A percentile compares a stretch with the other conserved stretches of the same genome.
Conservation (phyloP, 306 rosid genomes). For the Hippophae gyantsensis region DNA sequence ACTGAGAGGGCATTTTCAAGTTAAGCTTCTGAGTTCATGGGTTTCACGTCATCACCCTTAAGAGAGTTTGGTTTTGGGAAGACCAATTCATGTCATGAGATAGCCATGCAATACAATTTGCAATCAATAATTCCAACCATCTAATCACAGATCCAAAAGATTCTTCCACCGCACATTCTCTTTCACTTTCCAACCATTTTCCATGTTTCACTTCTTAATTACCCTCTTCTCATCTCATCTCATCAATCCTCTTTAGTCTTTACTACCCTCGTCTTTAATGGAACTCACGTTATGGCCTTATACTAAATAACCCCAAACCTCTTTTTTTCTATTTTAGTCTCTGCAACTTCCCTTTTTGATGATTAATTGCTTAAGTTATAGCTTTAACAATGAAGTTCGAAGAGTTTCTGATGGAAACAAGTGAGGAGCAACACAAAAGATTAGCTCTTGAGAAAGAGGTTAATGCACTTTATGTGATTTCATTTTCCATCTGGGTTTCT, state of each 20-base stretch:
- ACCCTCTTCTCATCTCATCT: conserved; percentile 1
- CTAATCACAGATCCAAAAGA: background rate
- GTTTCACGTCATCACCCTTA: conserved; percentile 36
- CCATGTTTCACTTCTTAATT: background rate
- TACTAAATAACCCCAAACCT: conserved; percentile 1
- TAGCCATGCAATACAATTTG: conserved; percentile 26
- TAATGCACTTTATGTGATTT: background rate
- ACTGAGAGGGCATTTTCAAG: no score
- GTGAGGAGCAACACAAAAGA: conserved; percentile 39
- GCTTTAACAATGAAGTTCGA: conserved; percentile 60
- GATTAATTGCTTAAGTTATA: background rate
- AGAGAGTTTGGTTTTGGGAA: conserved; percentile 1
- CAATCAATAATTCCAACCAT: conserved; percentile 16
- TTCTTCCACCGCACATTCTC: conserved; percentile 41
- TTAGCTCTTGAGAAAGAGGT: conserved; percentile 63
- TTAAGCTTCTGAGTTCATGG: conserved; percentile 24
- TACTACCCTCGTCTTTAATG: conserved; percentile 29
- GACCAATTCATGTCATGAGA: conserved; percentile 34
- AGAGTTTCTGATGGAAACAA: conserved; percentile 55
- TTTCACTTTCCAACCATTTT: conserved; percentile 15
- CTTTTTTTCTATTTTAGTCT: background rate
- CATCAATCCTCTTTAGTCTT: conserved; percentile 5
- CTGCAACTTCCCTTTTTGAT: conserved; percentile 3
- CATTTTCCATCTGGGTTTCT: conserved; percentile 2
- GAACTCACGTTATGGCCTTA: conserved; percentile 39